Base-by-base conservation (phyloP, 2,329 filamentous ascomycete genomes). In the Penicillium griseofulvum region DNA sequence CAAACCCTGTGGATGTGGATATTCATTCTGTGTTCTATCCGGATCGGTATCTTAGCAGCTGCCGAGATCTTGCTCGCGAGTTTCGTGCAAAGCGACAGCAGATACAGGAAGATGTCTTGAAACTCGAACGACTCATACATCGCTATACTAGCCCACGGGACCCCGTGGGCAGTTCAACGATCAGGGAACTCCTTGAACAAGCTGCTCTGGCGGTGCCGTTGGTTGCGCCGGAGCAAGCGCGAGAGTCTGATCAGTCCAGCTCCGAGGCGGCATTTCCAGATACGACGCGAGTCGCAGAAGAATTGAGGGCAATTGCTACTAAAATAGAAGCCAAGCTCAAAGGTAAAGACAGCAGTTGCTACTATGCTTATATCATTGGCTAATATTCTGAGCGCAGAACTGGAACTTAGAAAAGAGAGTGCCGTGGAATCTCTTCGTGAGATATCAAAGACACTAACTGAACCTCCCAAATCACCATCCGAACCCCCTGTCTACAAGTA, bases 31-130 rank as follows among this genome's bases (percentile, higher is more conserved):
- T 76, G 1, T 79, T 84, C 63, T 85, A 83, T 59, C 77, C 81
- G 5, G 85, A 87, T 69, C 78, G 84, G 43, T 87, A 87, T 65
- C 72, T 86, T 43, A 74, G 81, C 46, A 72, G 76, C 57, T 82
- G 81, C 55, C 74, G 77, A 52, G 74, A 75, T 1, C 64, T 76
- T 10, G 76, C 81, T 16, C 74, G 74, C 41, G 72, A 76, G 9
- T 77, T 85, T 54, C 78, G 81, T 31, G 55, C 60, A 8, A 68
- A 68, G 29, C 70, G 72, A 58, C 65, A 75, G 8, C 65, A 72
- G 42, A 62, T 72, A 8, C 63, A 67, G 31, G 60, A 68, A 36
- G 66, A 74, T 33, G 62, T 77, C 5, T 59, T 63, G 24, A 66
- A 61, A 36, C 46, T 77, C 14, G 69, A 74, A 19, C 52, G 47